phyloP scores from a whole-genome alignment of 805 yeast species.

The Candida wancherniae region DNA sequence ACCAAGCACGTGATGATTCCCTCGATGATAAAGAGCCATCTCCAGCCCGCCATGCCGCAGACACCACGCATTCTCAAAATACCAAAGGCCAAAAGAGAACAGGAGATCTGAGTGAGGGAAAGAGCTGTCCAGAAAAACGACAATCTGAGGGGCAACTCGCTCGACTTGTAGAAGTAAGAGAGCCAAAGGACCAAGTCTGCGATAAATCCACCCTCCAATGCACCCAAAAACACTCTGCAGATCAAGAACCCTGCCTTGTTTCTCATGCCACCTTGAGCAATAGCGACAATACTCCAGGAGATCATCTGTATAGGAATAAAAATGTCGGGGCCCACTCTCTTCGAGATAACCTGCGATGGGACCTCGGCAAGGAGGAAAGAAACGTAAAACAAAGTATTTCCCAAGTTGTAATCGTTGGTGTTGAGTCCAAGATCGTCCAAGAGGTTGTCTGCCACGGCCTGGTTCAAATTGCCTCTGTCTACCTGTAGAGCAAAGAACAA shows the following conservation, averaged over 20 bases:
- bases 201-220: constrained; percentile 62
- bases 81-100: constrained; percentile 50
- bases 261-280: constrained; percentile 44
- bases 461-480: constrained; percentile 54
- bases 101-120: constrained; percentile 42
- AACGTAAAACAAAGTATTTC: constrained; percentile 49
- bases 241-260: constrained; percentile 40
- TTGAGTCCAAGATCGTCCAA: constrained; percentile 47
- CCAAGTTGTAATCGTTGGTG: constrained; percentile 57
- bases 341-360: constrained; percentile 64
- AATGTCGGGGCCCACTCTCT: constrained; percentile 56
- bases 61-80: constrained; percentile 46
- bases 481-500: constrained; percentile 57
- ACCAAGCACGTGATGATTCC: constrained; percentile 52
- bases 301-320: constrained; percentile 59
- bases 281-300: constrained; percentile 54
- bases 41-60: constrained; percentile 50
- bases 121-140: constrained; percentile 58
- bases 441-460: constrained; percentile 56
- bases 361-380: constrained; percentile 54
- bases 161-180: constrained; percentile 58
- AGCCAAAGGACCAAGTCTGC: constrained; percentile 52
- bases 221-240: constrained; percentile 50
- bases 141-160: constrained; percentile 54
- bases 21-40: constrained; percentile 62